A percentile compares a stretch with the other conserved stretches of the same genome.
Evolutionary conservation across 495 filamentous ascomycete genomes (phyloP).

Genomic region (Xylaria castorea): DNA sequence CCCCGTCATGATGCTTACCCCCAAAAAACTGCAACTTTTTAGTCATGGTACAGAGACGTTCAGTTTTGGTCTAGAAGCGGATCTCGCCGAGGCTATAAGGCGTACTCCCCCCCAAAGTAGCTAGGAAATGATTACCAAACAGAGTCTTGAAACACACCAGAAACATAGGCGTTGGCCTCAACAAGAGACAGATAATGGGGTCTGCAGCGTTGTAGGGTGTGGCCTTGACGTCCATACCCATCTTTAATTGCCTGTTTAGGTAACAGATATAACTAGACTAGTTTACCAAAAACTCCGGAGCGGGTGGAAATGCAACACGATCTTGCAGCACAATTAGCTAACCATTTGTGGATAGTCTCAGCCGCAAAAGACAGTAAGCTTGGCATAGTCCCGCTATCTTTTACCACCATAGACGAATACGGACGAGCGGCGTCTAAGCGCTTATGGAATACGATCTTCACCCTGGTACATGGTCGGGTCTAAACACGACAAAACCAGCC

Average conservation of each 20-base stretch:
- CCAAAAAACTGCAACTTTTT: background rate
- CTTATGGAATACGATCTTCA: slow-evolving; percentile 20
- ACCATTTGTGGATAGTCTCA: background rate
- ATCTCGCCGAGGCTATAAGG: slow-evolving; percentile 3
- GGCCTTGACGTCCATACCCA: background rate
- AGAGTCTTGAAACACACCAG: slow-evolving; percentile 6
- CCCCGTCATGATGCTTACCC: background rate
- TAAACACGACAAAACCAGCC: slow-evolving; percentile 21
- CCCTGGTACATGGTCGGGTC: slow-evolving; percentile 5
- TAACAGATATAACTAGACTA: background rate
- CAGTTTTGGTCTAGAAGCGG: background rate
- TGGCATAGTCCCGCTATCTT: background rate
- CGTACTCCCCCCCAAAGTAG: background rate
- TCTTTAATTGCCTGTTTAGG: background rate
- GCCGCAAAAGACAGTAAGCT: slow-evolving; percentile 12
- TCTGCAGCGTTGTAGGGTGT: background rate
- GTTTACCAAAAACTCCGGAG: slow-evolving; percentile 9
- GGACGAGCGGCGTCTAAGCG: slow-evolving; percentile 20
- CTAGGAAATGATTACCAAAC: background rate
- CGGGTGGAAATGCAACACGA: slow-evolving; percentile 8
- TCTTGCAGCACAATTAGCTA: background rate
- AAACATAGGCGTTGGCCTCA: slow-evolving; percentile 7
- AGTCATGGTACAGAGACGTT: too few species aligned
- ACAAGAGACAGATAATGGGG: background rate
- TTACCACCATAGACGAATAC: slow-evolving; percentile 17